Evolutionary conservation across 495 filamentous ascomycete species (phyloP), one percentile per base, ranked within the genome.

Genomic region (Lasiosphaeria miniovina): DNA sequence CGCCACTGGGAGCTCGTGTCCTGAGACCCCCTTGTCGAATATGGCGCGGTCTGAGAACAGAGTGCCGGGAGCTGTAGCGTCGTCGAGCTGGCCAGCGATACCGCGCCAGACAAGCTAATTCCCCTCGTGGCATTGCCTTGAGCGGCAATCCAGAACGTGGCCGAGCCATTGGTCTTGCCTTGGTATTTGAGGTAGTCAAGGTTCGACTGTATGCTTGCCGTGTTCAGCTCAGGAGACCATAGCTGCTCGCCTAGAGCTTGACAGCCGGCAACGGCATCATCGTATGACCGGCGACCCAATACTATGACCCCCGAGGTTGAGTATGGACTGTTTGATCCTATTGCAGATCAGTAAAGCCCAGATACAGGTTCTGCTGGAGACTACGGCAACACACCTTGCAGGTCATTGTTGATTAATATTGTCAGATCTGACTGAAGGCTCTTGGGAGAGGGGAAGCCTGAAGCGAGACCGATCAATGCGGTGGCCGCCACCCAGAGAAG

Each of bases 1-100:
- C 75, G 78, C 77, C 79, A 80, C 57, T 67, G 70, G 33, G 68
- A 46, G 40, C 66, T 71, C 31, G 66, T 75, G 59, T 82, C 74
- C 49, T 76, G 69, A 4, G 45, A 72, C 8, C 67, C 58, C 6
- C 64, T 46, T 38, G 66, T 75, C 36, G 79, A 80, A 55, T 72
- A 80, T 1, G 76, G 76, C 4, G 78, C 77, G 9, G 71, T 71
- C 49, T 81, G 75, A 0, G 78, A 80, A 52, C 79, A 82, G 7
- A 82, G 50, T 0, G 67, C 75, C 9, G 69, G 72, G 6, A 74
- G 59, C 15, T 51, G 54, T 4, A n/a, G 7, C 6, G 36, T n/a
- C 3, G 15, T 24, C 9, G 61, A 49, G n/a, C 55, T 40, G 9
- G 58, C 60, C n/a, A 38, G 31, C 0, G 61, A 55, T 6, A 72